Conservation (phyloP, 768 basidiomycete species). For the Neoboletus brunneissimus region DNA sequence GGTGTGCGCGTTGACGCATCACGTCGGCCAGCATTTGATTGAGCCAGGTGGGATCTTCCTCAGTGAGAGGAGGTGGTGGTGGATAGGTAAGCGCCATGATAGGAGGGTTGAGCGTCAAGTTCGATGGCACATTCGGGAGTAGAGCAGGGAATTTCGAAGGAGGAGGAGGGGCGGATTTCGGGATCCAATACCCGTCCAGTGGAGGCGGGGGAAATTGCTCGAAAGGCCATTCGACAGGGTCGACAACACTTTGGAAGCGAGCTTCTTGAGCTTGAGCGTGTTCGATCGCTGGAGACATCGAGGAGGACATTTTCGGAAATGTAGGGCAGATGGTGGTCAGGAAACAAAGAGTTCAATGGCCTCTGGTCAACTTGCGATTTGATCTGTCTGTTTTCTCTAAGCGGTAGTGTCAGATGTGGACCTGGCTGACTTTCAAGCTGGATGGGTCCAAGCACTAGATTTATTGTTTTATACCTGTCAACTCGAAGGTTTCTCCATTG, state of each 20-base stretch:
- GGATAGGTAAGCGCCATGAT: constrained; percentile 29
- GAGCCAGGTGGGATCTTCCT: constrained; percentile 29
- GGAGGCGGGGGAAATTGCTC: constrained; percentile 30
- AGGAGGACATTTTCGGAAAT: constrained; percentile 3
- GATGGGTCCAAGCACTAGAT: not conserved
- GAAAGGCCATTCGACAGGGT: constrained; percentile 24
- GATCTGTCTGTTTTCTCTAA: not conserved
- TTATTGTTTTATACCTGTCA: constrained; percentile 1
- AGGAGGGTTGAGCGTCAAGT: constrained; percentile 22
- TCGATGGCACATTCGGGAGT: constrained; percentile 6
- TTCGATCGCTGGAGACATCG: not conserved
- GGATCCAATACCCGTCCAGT: constrained; percentile 24
- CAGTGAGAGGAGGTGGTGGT: constrained; percentile 23
- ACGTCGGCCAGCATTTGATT: constrained; percentile 26
- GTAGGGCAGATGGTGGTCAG: not conserved
- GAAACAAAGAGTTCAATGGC: not conserved
- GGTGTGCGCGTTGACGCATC: constrained; percentile 24
- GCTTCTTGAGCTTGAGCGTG: not conserved
- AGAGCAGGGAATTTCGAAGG: constrained; percentile 15
- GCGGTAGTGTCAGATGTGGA: not conserved
- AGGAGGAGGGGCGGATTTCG: constrained; percentile 18
- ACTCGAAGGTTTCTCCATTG: not conserved
- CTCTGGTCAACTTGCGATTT: not conserved
- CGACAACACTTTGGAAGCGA: not conserved
- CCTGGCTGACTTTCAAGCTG: not conserved